Evolutionary conservation across 306 rosid species (phyloP).

Genomic region (Betula pendula): DNA sequence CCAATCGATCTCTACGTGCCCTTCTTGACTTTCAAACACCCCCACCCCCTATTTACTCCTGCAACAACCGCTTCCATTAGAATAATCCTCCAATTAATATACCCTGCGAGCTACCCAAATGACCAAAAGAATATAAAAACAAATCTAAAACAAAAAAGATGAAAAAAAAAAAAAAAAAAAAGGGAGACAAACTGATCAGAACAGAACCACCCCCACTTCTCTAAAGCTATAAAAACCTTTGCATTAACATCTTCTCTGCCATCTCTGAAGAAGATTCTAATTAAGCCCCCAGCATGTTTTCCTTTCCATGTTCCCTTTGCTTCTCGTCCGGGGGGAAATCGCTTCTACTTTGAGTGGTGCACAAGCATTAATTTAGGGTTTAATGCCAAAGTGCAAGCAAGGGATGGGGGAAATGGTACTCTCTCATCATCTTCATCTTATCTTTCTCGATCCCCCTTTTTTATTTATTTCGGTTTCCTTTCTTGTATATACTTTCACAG

Average conservation of each 20-base stretch:
- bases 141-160: constrained; percentile 27
- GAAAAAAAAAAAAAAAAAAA: too few species aligned
- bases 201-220: constrained; percentile 29
- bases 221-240: constrained; percentile 37
- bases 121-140: constrained; percentile 16
- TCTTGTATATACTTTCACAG: constrained; percentile 54
- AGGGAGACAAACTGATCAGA: constrained; percentile 58
- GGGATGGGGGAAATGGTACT: constrained; percentile 56
- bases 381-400: constrained; percentile 50
- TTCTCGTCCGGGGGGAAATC: constrained; percentile 63
- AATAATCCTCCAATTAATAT: constrained; percentile 67
- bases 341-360: constrained; percentile 41
- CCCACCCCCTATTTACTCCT: constrained; percentile 60
- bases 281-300: constrained; percentile 75
- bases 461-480: constrained; percentile 54
- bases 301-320: constrained; percentile 67
- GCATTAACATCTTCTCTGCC: constrained; percentile 61
- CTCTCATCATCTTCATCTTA: constrained; percentile 1
- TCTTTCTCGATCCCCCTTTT: constrained; percentile 24
- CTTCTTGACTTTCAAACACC: constrained; percentile 71
- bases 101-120: constrained; percentile 33
- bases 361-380: constrained; percentile 36
- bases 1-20: constrained; percentile 56
- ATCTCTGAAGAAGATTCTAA: constrained; percentile 71
- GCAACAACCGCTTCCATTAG: constrained; percentile 88